Evolutionary conservation across 345 rosid genomes (phyloP), one percentile per base, ranked within the genome.

Genomic region (Salix suchowensis): DNA sequence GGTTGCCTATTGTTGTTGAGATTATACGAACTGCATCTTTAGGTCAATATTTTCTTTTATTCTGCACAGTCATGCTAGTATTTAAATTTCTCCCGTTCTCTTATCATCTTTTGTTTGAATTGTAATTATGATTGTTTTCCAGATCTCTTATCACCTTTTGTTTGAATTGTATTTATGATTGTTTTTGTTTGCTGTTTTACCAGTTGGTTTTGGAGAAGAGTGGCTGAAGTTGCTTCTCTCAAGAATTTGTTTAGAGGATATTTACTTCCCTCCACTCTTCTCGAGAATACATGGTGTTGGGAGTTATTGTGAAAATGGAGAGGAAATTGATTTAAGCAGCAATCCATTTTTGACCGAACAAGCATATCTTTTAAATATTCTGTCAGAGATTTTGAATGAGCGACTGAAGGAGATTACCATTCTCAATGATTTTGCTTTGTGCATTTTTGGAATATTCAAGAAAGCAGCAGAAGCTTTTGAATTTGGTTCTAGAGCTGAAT

Each of bases 191-290:
- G 44, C 4, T 84, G 37, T 46, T 24, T 66, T 52, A 21, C 73
- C 84, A 91, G 97, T 88, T 87, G 96, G 96, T 70, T 89, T 85
- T 80, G 68, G 81, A 23, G 97, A 90, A 80, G 87, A 91, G 72
- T 91, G 98, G 98, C 85, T 91, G 37, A 89, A 91, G 87, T 50
- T 90, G 72, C 76, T 95, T 72, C 82, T 95, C 23, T 90, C 94
- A 23, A 86, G 90, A 55, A 78, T 87, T 34, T 96, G 96, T 75
- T 46, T 91, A 62, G 93, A 88, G 69, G 91, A 85, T 21, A 54
- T 67, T 44, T 82, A 74, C 84, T 90, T 96, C 60, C 84, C 83
- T 15, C 37, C 42, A 9, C 77, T 93, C 58, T 89, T 93, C 81
- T 77, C 86, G 15, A 74, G 62, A 65, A 67, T 89, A 67, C 55